phyloP scores from a whole-genome alignment of 1,139 yeast genomes.

The Sugiyamaella castrensis region DNA sequence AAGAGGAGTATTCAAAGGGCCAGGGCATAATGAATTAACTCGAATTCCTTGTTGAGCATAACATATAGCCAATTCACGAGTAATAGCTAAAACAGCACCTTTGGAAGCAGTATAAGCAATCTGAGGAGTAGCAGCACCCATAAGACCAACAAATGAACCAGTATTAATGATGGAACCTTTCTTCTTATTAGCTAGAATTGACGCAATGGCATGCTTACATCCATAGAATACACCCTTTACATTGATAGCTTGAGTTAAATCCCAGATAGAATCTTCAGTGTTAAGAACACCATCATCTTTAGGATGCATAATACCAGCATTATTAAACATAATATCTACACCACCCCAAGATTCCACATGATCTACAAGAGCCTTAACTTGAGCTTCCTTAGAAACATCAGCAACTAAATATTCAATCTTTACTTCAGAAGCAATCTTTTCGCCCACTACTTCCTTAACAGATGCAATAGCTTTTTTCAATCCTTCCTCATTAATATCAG shows the following conservation, averaged over 20 bases:
- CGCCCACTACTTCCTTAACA: constrained; percentile 28
- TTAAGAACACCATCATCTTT: constrained; percentile 49
- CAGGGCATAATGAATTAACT: constrained; percentile 70
- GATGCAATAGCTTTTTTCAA: constrained; percentile 33
- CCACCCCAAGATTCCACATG: constrained; percentile 47
- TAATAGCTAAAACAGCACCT: constrained; percentile 42
- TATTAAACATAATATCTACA: constrained; percentile 63
- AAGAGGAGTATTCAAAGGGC: constrained; percentile 54
- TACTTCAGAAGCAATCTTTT: constrained; percentile 24
- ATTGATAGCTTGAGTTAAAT: constrained; percentile 49
- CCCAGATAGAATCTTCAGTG: constrained; percentile 47
- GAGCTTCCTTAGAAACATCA: constrained; percentile 39
- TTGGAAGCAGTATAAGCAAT: constrained; percentile 43
- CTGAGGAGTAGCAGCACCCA: constrained; percentile 42
- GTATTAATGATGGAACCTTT: constrained; percentile 60
- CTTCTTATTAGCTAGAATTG: constrained; percentile 47
- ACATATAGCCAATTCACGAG: constrained; percentile 65
- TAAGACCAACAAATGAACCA: constrained; percentile 59
- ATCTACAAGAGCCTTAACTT: constrained; percentile 38
- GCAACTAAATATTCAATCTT: constrained; percentile 30
- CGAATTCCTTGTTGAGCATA: constrained; percentile 66
- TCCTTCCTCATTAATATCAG: constrained; percentile 48
- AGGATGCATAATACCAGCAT: constrained; percentile 77
- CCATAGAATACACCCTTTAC: constrained; percentile 60
- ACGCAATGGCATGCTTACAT: constrained; percentile 51